These are phyloP conservation scores for Plasmodium reichenowi DNA, from an alignment of 169 alveolate species.

Conservation along the genomic window DNA sequence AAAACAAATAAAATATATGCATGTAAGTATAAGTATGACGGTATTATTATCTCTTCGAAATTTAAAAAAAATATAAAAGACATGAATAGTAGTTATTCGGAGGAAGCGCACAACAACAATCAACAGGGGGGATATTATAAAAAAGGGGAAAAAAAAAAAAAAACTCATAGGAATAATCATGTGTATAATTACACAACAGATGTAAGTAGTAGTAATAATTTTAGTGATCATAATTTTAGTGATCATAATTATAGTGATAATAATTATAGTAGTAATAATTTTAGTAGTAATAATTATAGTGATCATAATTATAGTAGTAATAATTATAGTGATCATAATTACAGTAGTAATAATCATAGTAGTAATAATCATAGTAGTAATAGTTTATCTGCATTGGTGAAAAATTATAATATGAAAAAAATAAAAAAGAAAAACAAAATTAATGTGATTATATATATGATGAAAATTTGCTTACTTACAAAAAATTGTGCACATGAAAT, in stretches of 20 bases:
- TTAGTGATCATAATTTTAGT: no score
- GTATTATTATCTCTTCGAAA: conserved; percentile 43
- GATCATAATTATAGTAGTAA: no score
- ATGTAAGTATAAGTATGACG: conserved; percentile 33
- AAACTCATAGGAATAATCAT: not conserved
- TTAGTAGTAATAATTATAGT: no score
- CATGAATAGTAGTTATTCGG: not conserved
- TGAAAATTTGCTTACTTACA: conserved; percentile 32
- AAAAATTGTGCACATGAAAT: conserved; percentile 28
- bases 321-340: not conserved
- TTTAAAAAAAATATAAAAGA: conserved; percentile 14
- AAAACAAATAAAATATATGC: conserved; percentile 16
- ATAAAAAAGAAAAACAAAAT: conserved; percentile 19
- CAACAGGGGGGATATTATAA: not conserved
- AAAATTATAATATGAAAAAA: not conserved
- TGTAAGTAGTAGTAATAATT: no score
- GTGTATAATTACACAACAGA: not conserved
- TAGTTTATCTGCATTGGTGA: not conserved
- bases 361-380: not conserved
- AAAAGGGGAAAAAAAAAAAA: not conserved
- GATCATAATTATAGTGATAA: no score
- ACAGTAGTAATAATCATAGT: not conserved
- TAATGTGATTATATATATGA: conserved; percentile 9
- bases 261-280: no score
- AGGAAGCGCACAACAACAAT: not conserved